Conservation (phyloP, 805 yeast species). For the Priceomyces melissophilus region DNA sequence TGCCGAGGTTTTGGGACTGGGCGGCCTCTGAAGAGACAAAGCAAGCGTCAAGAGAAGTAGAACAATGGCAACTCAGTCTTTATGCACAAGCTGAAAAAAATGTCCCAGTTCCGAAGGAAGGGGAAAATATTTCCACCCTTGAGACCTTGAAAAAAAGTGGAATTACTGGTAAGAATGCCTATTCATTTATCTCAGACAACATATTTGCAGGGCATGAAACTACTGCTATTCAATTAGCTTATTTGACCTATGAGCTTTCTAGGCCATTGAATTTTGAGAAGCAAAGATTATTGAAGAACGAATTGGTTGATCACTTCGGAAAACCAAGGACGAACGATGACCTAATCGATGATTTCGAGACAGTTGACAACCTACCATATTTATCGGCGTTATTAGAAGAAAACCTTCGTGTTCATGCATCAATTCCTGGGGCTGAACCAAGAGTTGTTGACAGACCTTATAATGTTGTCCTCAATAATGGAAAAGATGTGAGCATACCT, state of each 20-base stretch:
- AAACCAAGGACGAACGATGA: constrained; percentile 15
- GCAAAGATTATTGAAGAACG: constrained; percentile 48
- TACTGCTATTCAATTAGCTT: constrained; percentile 63
- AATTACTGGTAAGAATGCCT: constrained; percentile 29
- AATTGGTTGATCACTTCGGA: constrained; percentile 39
- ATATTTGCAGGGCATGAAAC: constrained; percentile 79
- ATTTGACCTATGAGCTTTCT: constrained; percentile 56
- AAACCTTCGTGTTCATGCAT: constrained; percentile 58
- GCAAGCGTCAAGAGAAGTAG: constrained; percentile 36
- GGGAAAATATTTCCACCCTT: constrained; percentile 27
- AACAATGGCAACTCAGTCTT: constrained; percentile 43
- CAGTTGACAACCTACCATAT: constrained; percentile 48
- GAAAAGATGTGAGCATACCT: constrained; percentile 37
- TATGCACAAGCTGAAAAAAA: constrained; percentile 33
- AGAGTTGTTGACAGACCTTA: constrained; percentile 39
- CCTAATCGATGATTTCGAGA: constrained; percentile 28
- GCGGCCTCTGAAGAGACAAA: constrained; percentile 43
- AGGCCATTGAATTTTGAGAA: constrained; percentile 42
- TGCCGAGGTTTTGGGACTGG: constrained; percentile 51
- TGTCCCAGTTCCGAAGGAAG: constrained; percentile 16
- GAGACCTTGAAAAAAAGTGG: constrained; percentile 33
- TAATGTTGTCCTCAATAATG: constrained; percentile 20
- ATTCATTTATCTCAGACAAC: constrained; percentile 51
- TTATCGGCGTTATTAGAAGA: constrained; percentile 63
- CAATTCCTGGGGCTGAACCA: constrained; percentile 76